phyloP scores from a whole-genome alignment of 495 filamentous ascomycete species.

The Daldinia vernicosa region DNA sequence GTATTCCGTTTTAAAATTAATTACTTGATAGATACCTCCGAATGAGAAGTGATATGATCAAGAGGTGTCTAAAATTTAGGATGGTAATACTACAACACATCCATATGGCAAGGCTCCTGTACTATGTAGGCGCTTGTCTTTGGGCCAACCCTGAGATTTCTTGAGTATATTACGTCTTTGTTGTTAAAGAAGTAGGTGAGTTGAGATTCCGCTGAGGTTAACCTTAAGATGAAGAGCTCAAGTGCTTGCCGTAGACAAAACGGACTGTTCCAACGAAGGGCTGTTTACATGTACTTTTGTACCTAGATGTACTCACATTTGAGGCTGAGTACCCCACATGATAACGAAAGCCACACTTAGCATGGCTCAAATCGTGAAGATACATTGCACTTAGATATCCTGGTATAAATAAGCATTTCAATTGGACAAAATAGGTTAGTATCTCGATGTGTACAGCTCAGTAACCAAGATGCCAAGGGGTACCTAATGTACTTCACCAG shows the following conservation, averaged over 20 bases:
- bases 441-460: slow-evolving; percentile 7
- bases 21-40: slow-evolving; percentile 6
- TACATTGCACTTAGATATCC: background rate
- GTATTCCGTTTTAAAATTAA: background rate
- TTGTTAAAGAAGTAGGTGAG: background rate
- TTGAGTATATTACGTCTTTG: slow-evolving; percentile 1
- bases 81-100: background rate
- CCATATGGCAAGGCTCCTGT: background rate
- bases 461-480: slow-evolving; percentile 1
- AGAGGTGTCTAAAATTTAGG: background rate
- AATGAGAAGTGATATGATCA: slow-evolving; percentile 1
- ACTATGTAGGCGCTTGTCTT: background rate
- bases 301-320: background rate
- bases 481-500: background rate
- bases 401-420: background rate
- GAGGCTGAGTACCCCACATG: background rate
- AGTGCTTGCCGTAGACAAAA: background rate
- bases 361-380: background rate
- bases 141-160: background rate
- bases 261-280: background rate
- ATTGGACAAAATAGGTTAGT: slow-evolving; percentile 22
- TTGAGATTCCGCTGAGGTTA: background rate
- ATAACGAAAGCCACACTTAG: background rate
- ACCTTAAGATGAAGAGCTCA: slow-evolving; percentile 1
- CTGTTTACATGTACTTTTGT: background rate